These are phyloP conservation scores for Stromatinia cepivora DNA, from an alignment of 2,329 filamentous ascomycete species.

Conservation along the genomic window DNA sequence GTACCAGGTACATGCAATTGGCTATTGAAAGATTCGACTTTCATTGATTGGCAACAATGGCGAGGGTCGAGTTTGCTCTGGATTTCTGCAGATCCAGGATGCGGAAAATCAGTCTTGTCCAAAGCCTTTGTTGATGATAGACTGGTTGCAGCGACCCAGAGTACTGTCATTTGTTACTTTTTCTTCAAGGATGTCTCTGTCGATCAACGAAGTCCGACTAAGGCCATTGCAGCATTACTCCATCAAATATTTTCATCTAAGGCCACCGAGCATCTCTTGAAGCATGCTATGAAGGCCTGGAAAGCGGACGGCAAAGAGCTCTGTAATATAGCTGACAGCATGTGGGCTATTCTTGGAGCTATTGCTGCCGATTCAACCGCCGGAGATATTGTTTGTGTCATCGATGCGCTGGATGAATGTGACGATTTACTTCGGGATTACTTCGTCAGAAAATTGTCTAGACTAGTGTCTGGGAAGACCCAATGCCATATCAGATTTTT, in stretches of 20 bases:
- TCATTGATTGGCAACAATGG: background rate
- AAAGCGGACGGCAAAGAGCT: background rate
- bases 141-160: background rate
- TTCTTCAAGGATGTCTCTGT: conserved; percentile 10
- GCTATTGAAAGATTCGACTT: background rate
- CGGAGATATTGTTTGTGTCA: conserved; percentile 16
- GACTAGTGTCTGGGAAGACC: background rate
- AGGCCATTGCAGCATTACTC: background rate
- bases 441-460: conserved; percentile 2
- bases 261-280: background rate
- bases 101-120: conserved; percentile 14
- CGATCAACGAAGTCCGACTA: background rate
- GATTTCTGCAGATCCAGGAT: conserved; percentile 13
- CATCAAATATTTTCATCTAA: conserved; percentile 15
- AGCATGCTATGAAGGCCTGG: background rate
- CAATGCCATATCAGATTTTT: conserved; percentile 7
- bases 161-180: background rate
- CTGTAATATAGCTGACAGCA: background rate
- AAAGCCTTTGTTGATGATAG: background rate
- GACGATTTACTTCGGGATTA: background rate
- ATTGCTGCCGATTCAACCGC: background rate
- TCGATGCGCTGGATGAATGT: conserved; percentile 22
- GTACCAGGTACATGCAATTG: background rate
- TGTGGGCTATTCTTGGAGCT: conserved; percentile 6
- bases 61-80: background rate